Evolutionary conservation across 345 rosid genomes (phyloP), one percentile per base, ranked within the genome.

Genomic region (Streptanthus diversifolius): DNA sequence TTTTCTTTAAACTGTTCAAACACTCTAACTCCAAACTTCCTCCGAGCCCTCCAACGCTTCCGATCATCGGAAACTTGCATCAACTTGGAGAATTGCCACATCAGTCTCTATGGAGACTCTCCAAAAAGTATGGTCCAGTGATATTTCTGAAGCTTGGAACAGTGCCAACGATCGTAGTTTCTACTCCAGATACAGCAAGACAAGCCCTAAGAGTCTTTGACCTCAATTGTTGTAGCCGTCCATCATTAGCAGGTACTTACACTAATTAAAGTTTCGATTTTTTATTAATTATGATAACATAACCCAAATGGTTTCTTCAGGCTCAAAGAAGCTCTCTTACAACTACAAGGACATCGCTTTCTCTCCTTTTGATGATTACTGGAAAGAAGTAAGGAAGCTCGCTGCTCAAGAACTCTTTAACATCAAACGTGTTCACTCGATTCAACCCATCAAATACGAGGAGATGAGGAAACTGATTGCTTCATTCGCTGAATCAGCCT

Each of bases 361-460:
- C 30, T 56, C 85, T 8, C 86, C 88, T 0, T 83, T 74, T 25
- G 53, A 43, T 54, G 77, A 40, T 8, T 82, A 79, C 47, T 83
- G 86, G 84, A 81, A 78, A 51, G 85, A 84, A 48, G 44, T 81
- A 29, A 65, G 85, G 41, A 84, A 77, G 45, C 37, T 81, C 0
- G 68, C 78, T 25, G 74, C 39, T 11, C 36, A 73, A 4, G 80
- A 82, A 61, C 85, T 87, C 48, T 83, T 87, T 22, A 82, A 35
- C 48, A n/a, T 68, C 0, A 82, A 53, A 3, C 52, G 74, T 15
- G 82, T 81, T n/a, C 75, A 75, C n/a, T 66, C 75, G 1, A 79
- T 71, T 25, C 79, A 70, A 21, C 76, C 83, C 17, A 75, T 79
- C 3, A 64, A 81, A 25, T 85, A 83, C 17, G 78, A 77, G 3